Percentiles rank a stretch among this genome's conserved stretches.
Conservation (phyloP, 768 basidiomycete genomes). For the Phlegmacium glaucopus region DNA sequence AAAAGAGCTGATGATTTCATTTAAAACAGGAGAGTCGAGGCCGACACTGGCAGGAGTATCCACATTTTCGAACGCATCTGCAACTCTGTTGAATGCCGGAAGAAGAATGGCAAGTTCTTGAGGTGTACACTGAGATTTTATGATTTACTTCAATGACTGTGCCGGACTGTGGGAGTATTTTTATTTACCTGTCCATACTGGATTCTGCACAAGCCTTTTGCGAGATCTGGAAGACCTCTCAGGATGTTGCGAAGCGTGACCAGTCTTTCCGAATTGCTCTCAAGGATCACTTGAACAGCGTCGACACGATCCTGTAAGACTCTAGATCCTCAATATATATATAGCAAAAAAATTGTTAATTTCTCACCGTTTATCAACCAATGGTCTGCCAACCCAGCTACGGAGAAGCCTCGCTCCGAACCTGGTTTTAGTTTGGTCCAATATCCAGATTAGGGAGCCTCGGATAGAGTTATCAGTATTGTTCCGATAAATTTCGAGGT, state of each 20-base stretch:
- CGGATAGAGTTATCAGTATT: slow-evolving; percentile 71
- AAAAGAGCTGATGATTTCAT: slow-evolving; percentile 63
- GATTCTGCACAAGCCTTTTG: slow-evolving; percentile 81
- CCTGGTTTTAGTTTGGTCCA: slow-evolving; percentile 84
- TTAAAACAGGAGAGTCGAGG: slow-evolving; percentile 66
- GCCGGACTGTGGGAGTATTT: not conserved
- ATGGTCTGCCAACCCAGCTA: slow-evolving; percentile 84
- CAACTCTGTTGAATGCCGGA: slow-evolving; percentile 71
- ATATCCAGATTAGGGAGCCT: slow-evolving; percentile 81
- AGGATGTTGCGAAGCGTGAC: slow-evolving; percentile 67
- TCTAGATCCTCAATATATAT: slow-evolving; percentile 32
- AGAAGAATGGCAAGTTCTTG: slow-evolving; percentile 77
- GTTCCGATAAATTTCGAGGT: slow-evolving; percentile 92
- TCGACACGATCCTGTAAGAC: slow-evolving; percentile 73
- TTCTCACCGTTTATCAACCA: slow-evolving; percentile 65
- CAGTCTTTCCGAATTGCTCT: slow-evolving; percentile 58
- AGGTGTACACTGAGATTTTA: slow-evolving; percentile 62
- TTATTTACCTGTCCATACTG: slow-evolving; percentile 84
- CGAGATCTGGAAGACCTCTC: slow-evolving; percentile 79
- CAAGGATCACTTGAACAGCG: slow-evolving; percentile 80
- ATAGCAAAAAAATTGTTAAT: not conserved
- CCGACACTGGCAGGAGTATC: slow-evolving; percentile 38
- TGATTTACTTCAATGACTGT: not conserved
- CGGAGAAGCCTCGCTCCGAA: slow-evolving; percentile 85
- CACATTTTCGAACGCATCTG: slow-evolving; percentile 52